Percentiles rank a stretch among this genome's conserved stretches.
These are phyloP conservation scores for Penicillium ochrochloron DNA, from an alignment of 495 filamentous ascomycete genomes.

Conservation along the genomic window DNA sequence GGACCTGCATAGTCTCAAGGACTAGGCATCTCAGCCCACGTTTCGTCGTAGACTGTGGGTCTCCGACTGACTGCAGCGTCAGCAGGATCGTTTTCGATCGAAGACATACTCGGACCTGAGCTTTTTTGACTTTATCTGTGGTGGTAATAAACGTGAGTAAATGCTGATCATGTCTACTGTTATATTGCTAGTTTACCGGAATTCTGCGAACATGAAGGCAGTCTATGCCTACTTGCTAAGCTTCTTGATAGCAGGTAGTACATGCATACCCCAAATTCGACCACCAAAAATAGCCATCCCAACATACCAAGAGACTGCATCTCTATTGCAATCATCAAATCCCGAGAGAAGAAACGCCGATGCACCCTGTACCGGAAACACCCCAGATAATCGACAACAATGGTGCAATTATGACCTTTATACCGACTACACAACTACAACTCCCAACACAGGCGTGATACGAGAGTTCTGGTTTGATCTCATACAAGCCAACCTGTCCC, in stretches of 20 bases:
- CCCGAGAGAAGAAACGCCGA: not conserved
- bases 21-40: not conserved
- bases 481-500: constrained; percentile 62
- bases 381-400: constrained; percentile 38
- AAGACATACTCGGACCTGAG: not conserved
- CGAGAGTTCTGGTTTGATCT: constrained; percentile 42
- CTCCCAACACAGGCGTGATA: constrained; percentile 45
- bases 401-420: constrained; percentile 51
- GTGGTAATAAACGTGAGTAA: no score
- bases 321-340: not conserved
- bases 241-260: not conserved
- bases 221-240: not conserved
- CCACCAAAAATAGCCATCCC: not conserved
- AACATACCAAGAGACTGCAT: not conserved
- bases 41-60: not conserved
- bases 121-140: not conserved
- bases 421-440: constrained; percentile 54
- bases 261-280: not conserved
- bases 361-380: constrained; percentile 41
- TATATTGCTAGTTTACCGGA: not conserved
- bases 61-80: not conserved
- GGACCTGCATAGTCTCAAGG: not conserved
- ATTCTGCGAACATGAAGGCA: not conserved
- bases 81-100: not conserved
- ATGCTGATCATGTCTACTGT: no score